These are phyloP conservation scores for Penicillium diatomitis DNA, from an alignment of 495 filamentous ascomycete genomes.

Conservation along the genomic window DNA sequence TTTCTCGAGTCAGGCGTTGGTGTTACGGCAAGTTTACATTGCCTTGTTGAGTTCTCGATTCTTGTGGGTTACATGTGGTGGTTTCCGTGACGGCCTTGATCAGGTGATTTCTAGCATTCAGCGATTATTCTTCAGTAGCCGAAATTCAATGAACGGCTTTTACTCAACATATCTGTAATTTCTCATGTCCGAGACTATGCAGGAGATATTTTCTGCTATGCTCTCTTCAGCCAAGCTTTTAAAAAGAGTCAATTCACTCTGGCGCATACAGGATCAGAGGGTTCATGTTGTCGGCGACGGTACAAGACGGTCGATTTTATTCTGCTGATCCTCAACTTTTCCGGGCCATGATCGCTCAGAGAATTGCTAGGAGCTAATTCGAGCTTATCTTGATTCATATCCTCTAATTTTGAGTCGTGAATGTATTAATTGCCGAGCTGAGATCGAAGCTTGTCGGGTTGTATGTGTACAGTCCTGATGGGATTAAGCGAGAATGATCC, in stretches of 20 bases:
- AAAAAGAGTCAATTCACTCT: not conserved
- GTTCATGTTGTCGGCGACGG: not conserved
- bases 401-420: not conserved
- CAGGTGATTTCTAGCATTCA: not conserved
- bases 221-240: not conserved
- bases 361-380: not conserved
- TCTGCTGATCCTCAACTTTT: conserved; percentile 9
- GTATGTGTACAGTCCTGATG: conserved; percentile 6
- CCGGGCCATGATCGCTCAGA: not conserved
- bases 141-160: too few relatives aligned
- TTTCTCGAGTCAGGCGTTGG: conserved; percentile 3
- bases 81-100: conserved; percentile 2
- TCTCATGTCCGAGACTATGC: too few relatives aligned
- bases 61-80: not conserved
- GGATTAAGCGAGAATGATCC: conserved; percentile 7
- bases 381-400: not conserved
- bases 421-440: not conserved
- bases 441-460: not conserved
- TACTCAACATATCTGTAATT: too few relatives aligned
- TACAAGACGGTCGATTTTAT: not conserved
- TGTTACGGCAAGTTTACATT: not conserved
- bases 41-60: not conserved
- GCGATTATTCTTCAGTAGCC: too few relatives aligned
- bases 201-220: not conserved
- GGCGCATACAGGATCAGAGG: conserved; percentile 8